Evolutionary conservation across 257 asterid species (phyloP), one percentile per base, ranked within the genome.

Genomic region (Ajuga chamaepitys): DNA sequence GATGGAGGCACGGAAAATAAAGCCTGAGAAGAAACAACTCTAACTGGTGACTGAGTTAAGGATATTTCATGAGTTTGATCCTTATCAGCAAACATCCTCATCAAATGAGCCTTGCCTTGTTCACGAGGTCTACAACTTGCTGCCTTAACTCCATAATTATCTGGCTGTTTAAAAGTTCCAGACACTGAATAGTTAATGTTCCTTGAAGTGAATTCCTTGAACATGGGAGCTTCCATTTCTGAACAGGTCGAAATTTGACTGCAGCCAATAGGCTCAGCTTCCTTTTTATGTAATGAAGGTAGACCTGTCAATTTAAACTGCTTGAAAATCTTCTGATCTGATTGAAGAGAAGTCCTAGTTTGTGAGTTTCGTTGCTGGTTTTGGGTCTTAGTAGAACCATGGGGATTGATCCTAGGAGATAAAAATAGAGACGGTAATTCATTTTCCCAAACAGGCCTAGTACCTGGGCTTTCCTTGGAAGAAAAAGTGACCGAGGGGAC

Each of bases 21-120:
- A 50, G 58, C 64, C 42, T 74, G 78, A 74, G 81, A 51, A 44
- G 61, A 18, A 48, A 13, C 53, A 35, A 60, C 75, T n/a, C n/a
- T n/a, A 59, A 32, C 52, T 12, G 59, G 2, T 0, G 74, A 56
- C 53, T 70, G 80, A 46, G 64, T 82, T 4, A 78, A 61, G 52
- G 71, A 46, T 26, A 64, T 81, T 13, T 69, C 86, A 65, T 83
- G 89, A 77, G 63, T 77, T 48, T 74, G 91, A 76, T 80, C 74
- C 70, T 80, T 85, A 69, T 74, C 94, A 0, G 86, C 28, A 73
- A 81, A 28, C 69, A 72, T 80, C 66, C 83, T 78, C 95, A 85
- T 83, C 75, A 83, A 25, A 65, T 75, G 87, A 47, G 72, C 89
- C 88, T 14, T 2, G 9, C 37, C 86, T 59, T 74, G 89, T 63